Percentiles rank a stretch among this genome's conserved stretches.
Conservation (phyloP, 352 stramenopile species). For the Pythium vanterpoolii region DNA sequence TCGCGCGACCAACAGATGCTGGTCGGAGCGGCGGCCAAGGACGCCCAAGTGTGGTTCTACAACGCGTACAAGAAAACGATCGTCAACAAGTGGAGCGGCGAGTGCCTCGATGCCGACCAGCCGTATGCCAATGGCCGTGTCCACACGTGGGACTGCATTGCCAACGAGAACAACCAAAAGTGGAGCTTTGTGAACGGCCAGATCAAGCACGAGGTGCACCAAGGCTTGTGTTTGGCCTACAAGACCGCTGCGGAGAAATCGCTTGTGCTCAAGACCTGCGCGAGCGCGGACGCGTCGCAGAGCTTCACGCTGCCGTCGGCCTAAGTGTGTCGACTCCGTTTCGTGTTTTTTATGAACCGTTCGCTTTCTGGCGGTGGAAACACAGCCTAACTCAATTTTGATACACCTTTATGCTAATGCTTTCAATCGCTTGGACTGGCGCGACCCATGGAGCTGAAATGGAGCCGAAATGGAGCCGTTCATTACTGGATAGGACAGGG, state of each 20-base stretch:
- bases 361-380: too few species aligned
- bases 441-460: too few species aligned
- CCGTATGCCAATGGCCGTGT: constrained; percentile 8
- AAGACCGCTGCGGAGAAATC: constrained; percentile 40
- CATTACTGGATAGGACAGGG: too few species aligned
- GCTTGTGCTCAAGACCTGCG: constrained; percentile 49
- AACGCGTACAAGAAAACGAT: constrained; percentile 19
- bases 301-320: constrained; percentile 4
- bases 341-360: too few species aligned
- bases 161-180: constrained; percentile 24
- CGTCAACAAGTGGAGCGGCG: constrained; percentile 16
- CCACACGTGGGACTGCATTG: constrained; percentile 25
- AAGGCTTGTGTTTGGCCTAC: constrained; percentile 49
- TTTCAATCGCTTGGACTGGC: too few species aligned
- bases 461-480: too few species aligned
- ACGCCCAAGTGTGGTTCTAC: constrained; percentile 23
- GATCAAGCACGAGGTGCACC: constrained; percentile 13
- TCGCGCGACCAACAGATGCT: neutral
- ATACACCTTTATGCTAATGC: too few species aligned
- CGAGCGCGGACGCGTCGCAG: constrained; percentile 37
- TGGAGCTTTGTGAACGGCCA: constrained; percentile 24
- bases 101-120: constrained; percentile 28
- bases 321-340: too few species aligned
- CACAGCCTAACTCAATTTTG: too few species aligned
- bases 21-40: neutral